Evolutionary conservation across 176 grass and related monocot species (phyloP).

Genomic region (Triticum timopheevii): DNA sequence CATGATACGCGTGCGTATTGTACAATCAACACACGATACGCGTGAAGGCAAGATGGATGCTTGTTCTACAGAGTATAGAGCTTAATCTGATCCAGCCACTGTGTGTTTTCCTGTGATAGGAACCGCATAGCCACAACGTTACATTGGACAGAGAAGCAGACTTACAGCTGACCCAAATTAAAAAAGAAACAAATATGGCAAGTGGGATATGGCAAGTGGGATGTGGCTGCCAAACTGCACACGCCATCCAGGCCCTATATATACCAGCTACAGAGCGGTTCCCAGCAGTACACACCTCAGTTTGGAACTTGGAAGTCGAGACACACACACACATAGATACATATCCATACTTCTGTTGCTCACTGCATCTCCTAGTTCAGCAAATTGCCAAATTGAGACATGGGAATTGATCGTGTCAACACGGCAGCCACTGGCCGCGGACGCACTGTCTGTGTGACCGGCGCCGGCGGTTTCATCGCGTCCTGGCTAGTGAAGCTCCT

Average conservation of each 20-base stretch:
- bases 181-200: background rate
- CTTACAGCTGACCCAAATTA: background rate
- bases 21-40: no score
- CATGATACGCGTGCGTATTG: no score
- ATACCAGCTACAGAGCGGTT: background rate
- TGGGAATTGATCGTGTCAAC: background rate
- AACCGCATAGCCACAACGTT: background rate
- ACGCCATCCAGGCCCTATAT: background rate
- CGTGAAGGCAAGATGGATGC: background rate
- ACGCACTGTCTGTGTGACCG: conserved; percentile 53
- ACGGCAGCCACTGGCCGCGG: background rate
- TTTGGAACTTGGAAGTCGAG: background rate
- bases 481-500: conserved; percentile 76
- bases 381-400: background rate
- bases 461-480: conserved; percentile 62
- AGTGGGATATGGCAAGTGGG: background rate
- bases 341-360: background rate
- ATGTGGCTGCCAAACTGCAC: background rate
- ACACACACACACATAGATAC: background rate
- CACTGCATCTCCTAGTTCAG: background rate
- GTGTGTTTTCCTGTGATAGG: background rate
- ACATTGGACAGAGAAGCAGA: background rate
- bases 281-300: background rate
- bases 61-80: background rate
- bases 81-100: background rate